phyloP scores from a whole-genome alignment of 164 flowering plant species.

The Euptelea pleiosperma region DNA sequence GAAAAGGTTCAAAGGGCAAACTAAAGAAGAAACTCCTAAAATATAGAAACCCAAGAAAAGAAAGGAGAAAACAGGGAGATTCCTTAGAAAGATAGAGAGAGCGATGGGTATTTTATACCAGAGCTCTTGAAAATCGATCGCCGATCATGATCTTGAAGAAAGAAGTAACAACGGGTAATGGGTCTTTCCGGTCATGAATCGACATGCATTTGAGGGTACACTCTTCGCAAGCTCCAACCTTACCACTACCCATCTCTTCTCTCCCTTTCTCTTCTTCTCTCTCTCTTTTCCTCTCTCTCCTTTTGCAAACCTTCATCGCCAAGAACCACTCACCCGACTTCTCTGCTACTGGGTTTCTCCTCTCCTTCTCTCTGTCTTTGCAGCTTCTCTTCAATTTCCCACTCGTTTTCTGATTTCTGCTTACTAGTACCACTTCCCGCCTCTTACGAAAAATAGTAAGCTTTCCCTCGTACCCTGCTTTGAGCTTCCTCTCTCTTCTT shows the following conservation, averaged over 20 bases:
- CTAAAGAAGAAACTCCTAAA: neutral
- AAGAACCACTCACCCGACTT: neutral
- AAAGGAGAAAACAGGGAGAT: neutral
- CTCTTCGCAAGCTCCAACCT: conserved; percentile 20
- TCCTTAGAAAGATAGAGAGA: neutral
- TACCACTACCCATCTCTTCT: neutral
- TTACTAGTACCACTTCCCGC: no score
- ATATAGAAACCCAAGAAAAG: neutral
- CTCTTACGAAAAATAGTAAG: no score
- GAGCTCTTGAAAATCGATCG: conserved; percentile 8
- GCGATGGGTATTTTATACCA: conserved; percentile 17
- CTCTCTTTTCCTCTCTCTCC: neutral
- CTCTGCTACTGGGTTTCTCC: neutral
- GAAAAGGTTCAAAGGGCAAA: neutral
- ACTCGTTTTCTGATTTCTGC: no score
- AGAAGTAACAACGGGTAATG: conserved; percentile 13
- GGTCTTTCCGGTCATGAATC: conserved; percentile 21
- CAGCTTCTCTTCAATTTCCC: no score
- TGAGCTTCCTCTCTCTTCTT: no score
- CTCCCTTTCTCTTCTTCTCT: neutral
- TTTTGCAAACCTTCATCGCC: neutral
- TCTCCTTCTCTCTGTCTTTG: neutral
- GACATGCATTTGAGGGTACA: conserved; percentile 15
- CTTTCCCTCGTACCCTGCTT: no score
- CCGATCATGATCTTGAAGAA: conserved; percentile 32